Conservation (phyloP, 2,329 filamentous ascomycete genomes). For the Scolecobasidium constrictum region DNA sequence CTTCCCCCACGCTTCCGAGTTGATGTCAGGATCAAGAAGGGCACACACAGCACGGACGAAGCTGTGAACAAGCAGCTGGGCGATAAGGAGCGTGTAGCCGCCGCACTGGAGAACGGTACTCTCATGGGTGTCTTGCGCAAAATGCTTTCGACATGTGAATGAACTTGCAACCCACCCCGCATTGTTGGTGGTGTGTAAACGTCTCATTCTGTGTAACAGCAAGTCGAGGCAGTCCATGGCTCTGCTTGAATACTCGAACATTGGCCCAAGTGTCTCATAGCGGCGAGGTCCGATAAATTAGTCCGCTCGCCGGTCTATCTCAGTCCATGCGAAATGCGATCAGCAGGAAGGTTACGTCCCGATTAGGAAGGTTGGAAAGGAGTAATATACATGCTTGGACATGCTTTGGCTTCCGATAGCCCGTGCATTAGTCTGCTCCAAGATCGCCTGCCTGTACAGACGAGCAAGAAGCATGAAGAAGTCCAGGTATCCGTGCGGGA, state of each 20-base stretch:
- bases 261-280: neutral
- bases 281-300: neutral
- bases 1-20: slow-evolving; percentile 85
- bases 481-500: too few relatives aligned
- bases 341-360: too few relatives aligned
- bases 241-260: neutral
- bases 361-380: too few relatives aligned
- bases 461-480: too few relatives aligned
- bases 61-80: slow-evolving; percentile 94
- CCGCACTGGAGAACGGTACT: slow-evolving; percentile 86
- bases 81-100: slow-evolving; percentile 93
- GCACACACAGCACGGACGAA: slow-evolving; percentile 88
- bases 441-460: too few relatives aligned
- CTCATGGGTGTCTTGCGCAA: slow-evolving; percentile 80
- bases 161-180: slow-evolving; percentile 15
- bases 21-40: slow-evolving; percentile 89
- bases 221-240: neutral
- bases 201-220: neutral
- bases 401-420: too few relatives aligned
- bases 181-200: neutral
- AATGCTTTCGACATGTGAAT: slow-evolving; percentile 82
- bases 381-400: too few relatives aligned
- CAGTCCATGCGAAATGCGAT: too few relatives aligned
- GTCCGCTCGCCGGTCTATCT: too few relatives aligned
- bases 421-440: too few relatives aligned